Evolutionary conservation across 345 rosid species (phyloP), one percentile per base, ranked within the genome.

Genomic region (Pistacia integerrima): DNA sequence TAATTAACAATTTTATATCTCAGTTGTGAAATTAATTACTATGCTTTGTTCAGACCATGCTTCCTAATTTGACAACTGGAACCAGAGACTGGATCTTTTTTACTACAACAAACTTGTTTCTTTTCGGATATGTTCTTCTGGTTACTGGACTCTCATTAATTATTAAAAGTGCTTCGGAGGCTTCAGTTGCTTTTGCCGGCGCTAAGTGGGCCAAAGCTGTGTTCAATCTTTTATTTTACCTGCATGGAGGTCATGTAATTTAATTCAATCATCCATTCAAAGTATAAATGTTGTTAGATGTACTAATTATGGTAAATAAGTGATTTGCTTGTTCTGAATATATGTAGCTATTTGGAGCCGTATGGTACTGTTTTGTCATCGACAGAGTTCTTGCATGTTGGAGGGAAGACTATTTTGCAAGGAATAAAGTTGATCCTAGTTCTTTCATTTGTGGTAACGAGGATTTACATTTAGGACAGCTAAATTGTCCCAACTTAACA

Each of bases 231-330:
- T 49, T 67, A 11, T 55, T 81, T 30, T 84, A 81, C 76, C 69
- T 81, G 83, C 81, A 30, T 30, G 33, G 33, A 30, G 92, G 99
- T 83, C 98, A 93, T 80, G 97, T 96, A 83, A 81, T 94, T 85
- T 75, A 30, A 30, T 30, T 30, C 33, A 30, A 30, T 30, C 33
- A 30, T 30, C 33, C 33, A 30, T 30, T 30, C 33, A 30, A 30
- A 30, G 33, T 30, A 30, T 30, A 30, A 30, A 30, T 30, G 2
- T 30, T 30, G 33, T 30, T 30, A 30, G 33, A 30, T 30, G 33
- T 30, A 30, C 33, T 30, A 30, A 30, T 30, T 30, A 30, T 30
- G 33, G 33, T 30, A 30, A 30, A 30, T 30, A 30, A 30, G 33
- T 30, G 33, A 30, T 30, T 30, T 30, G 33, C 33, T 30, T 1